Evolutionary conservation across 352 stramenopile species (phyloP), one percentile per base, ranked within the genome.

Genomic region (Globisporangium carolinianum): DNA sequence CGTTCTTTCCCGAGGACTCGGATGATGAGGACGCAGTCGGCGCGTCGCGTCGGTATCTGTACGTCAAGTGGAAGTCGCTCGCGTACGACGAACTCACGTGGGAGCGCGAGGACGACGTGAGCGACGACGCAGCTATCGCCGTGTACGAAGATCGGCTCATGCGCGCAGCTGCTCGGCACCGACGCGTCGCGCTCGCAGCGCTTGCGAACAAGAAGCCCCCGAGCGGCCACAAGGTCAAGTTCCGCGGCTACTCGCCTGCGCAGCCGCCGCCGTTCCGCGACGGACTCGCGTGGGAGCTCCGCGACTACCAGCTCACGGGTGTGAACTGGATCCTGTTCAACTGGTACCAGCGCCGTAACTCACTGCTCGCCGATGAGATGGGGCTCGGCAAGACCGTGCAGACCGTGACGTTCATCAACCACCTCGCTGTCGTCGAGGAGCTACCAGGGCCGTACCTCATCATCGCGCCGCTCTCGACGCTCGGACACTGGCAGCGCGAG

Each of bases 351-450:
- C 74, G 85, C n/a, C 92, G 97, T 14, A 97, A 96, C 58, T 99
- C 91, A 61, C 98, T 99, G 73, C 81, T 99, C 8, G 98, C 97
- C 7, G 98, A 99, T 70, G 98, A 99, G 72, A 99, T 99, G 97
- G 97, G 90, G 10, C 76, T 98, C 0, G 92, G 91, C 51, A 98
- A 98, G 71, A 98, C 95, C 4, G 83, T 97, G 43, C 98, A 99
- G 65, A 96, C 91, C 0, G 90, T 98, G 14, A 89, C 90, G 61
- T 97, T 92, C 57, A 72, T 99, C 50, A 97, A 99, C 65, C 96
- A 99, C 65, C 72, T 99, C 39, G 89, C 87, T 32, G 76, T 87
- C n/a, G 88, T 98, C 5, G 96, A 99, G 68, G 95, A 97, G 52
- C 72, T 96, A 38, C 79, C 87, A 8, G 95, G 94, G 12, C 97